Evolutionary conservation across 2,329 filamentous ascomycete genomes (phyloP).

Genomic region (Spiromastix sp.): DNA sequence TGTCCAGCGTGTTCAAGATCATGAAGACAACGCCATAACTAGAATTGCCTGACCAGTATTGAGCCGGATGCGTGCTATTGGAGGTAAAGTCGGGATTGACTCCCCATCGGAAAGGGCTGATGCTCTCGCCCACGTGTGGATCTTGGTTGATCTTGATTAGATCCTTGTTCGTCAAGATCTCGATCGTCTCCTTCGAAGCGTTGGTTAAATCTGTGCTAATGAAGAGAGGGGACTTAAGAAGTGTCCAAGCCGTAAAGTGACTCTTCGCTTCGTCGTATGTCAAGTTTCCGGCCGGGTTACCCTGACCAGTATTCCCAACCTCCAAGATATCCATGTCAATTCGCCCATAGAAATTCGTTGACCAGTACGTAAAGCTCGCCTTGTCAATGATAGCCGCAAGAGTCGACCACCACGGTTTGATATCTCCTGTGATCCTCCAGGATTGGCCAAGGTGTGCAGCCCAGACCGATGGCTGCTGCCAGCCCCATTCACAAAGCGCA

Average conservation of each 20-base stretch:
- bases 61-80: constrained; percentile 13
- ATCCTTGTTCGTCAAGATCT: constrained; percentile 16
- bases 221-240: constrained; percentile 15
- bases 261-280: constrained; percentile 13
- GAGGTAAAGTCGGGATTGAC: constrained; percentile 12
- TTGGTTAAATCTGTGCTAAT: constrained; percentile 16
- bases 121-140: constrained; percentile 13
- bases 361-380: constrained; percentile 14
- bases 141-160: constrained; percentile 19
- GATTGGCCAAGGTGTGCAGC: constrained; percentile 9
- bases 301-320: constrained; percentile 17
- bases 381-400: constrained; percentile 17
- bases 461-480: constrained; percentile 13
- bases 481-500: constrained; percentile 15
- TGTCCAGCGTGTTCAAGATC: constrained; percentile 16
- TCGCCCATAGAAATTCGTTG: constrained; percentile 14
- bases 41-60: constrained; percentile 19
- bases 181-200: constrained; percentile 12
- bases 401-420: constrained; percentile 16
- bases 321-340: constrained; percentile 16
- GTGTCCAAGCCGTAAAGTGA: constrained; percentile 15
- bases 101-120: constrained; percentile 15
- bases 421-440: constrained; percentile 14
- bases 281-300: constrained; percentile 16
- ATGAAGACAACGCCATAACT: constrained; percentile 18